Evolutionary conservation across 306 rosid species (phyloP), one percentile per base, ranked within the genome.

Genomic region (Castanopsis chinensis): DNA sequence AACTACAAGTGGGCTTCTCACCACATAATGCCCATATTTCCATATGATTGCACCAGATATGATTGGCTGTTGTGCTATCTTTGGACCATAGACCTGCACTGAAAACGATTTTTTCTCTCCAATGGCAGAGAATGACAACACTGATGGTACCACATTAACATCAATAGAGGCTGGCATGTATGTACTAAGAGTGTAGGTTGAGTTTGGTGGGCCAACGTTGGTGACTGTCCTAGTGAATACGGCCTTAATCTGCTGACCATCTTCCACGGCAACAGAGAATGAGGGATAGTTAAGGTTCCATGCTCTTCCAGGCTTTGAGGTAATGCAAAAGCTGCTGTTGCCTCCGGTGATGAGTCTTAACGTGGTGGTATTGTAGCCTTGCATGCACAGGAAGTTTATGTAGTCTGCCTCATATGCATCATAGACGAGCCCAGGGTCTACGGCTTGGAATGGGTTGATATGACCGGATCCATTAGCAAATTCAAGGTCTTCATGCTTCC

Each of bases 261-360:
- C 85, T 71, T 78, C 78, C 3, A 85, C 57, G 20, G 80, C 80
- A 7, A 82, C 43, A 4, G 82, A 76, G 77, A 79, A 79, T 0
- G 82, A 79, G 10, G 86, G 86, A 25, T 85, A 78, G 75, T 85
- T 85, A 28, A 78, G 88, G 54, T 76, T 71, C 85, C 85, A 81
- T 7, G 71, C 88, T 75, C 86, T 76, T 14, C 82, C 76, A 0
- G 37, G 79, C 12, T 4, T 21, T 49, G 59, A 79, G n/a, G 59
- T 51, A 49, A 43, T 65, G 27, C 86, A 79, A 5, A 32, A 54
- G 13, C 76, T 79, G 75, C 64, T 65, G 3, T 60, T 73, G 63
- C 82, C 84, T 27, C 86, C 84, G 6, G 69, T 79, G 21, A 85
- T 54, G 63, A 79, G 60, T n/a, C 65, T 76, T 28, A 79, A n/a